These are phyloP conservation scores for Postia placenta DNA, from an alignment of 768 basidiomycete species.

Conservation along the genomic window DNA sequence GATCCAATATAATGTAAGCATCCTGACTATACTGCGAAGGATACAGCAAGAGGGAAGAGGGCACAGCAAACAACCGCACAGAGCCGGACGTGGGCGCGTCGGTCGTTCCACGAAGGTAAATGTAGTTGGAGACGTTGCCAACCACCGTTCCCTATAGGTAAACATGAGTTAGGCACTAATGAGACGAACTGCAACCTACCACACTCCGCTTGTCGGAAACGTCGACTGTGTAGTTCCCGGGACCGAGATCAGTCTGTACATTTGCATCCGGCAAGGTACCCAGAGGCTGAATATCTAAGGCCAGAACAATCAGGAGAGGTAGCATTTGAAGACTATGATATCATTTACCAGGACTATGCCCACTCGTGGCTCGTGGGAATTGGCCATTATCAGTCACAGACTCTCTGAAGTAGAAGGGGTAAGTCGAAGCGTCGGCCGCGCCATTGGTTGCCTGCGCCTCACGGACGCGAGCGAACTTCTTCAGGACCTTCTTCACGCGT, in stretches of 20 bases:
- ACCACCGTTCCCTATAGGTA: background rate
- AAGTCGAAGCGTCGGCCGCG: background rate
- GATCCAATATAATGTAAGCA: too few species aligned
- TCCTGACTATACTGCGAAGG: too few species aligned
- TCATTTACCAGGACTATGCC: background rate
- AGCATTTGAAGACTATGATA: background rate
- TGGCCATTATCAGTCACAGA: background rate
- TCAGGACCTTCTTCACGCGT: too few species aligned
- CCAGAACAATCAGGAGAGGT: background rate
- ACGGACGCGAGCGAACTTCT: background rate
- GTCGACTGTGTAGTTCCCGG: background rate
- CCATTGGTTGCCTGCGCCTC: background rate
- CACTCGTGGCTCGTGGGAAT: background rate
- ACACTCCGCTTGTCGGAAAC: background rate
- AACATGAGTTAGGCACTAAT: background rate
- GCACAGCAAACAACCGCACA: too few species aligned
- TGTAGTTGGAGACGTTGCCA: background rate
- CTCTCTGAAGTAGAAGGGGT: background rate
- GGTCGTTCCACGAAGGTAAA: background rate
- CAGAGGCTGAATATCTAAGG: background rate
- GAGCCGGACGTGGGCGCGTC: too few species aligned
- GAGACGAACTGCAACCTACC: background rate
- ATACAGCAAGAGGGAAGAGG: too few species aligned
- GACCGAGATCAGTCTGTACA: background rate
- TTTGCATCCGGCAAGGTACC: background rate